A percentile compares a stretch with the other conserved stretches of the same genome.
phyloP scores from a whole-genome alignment of 73 alveolate genomes.

The Urostyla sp. region DNA sequence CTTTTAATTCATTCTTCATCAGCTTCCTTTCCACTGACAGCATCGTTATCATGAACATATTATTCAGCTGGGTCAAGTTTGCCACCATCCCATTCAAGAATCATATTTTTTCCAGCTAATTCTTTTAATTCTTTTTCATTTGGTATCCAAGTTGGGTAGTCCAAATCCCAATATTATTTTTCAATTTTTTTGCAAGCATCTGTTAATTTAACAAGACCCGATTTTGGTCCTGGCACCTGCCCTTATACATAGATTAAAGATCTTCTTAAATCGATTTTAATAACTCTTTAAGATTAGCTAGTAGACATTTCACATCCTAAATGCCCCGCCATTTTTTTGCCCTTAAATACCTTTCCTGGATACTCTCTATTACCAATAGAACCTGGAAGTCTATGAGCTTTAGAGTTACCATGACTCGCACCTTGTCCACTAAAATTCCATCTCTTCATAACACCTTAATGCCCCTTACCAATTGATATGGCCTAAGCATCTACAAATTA shows the following conservation, averaged over 20 bases:
- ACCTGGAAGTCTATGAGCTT: conserved; percentile 84
- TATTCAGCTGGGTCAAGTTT: conserved; percentile 52
- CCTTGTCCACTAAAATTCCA: conserved; percentile 83
- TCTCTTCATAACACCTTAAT: conserved; percentile 83
- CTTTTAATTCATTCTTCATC: conserved; percentile 46
- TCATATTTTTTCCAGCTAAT: neutral
- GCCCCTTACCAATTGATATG: conserved; percentile 85
- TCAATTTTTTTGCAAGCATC: conserved; percentile 72
- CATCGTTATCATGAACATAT: conserved; percentile 59
- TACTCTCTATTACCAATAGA: conserved; percentile 83
- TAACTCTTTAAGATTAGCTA: conserved; percentile 31
- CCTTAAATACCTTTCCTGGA: conserved; percentile 90
- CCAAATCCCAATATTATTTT: conserved; percentile 64
- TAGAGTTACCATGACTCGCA: conserved; percentile 87
- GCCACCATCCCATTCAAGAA: conserved; percentile 57
- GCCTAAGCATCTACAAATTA: conserved; percentile 80
- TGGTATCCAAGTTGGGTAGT: conserved; percentile 76
- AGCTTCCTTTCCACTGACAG: conserved; percentile 52
- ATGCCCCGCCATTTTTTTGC: conserved; percentile 93
- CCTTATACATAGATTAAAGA: conserved; percentile 80
- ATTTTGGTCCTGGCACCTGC: conserved; percentile 86
- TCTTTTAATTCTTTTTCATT: conserved; percentile 12
- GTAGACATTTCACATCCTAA: conserved; percentile 78
- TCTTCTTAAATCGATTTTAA: conserved; percentile 83
- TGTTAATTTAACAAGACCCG: conserved; percentile 69